phyloP scores from a whole-genome alignment of 2,329 filamentous ascomycete species.

The Verticillium nubilum region DNA sequence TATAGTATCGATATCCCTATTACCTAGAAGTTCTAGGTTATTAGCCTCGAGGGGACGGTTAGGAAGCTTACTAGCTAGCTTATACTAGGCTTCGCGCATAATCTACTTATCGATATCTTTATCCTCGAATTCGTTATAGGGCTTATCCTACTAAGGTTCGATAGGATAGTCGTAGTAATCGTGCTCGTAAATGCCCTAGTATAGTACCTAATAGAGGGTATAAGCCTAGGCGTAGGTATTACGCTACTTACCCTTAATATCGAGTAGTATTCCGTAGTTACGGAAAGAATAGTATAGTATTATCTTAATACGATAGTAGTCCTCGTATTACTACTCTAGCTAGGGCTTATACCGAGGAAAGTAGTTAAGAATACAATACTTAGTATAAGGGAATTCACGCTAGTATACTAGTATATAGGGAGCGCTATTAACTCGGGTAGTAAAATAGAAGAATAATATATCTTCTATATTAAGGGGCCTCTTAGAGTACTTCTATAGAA shows the following conservation, averaged over 20 bases:
- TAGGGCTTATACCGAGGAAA: neutral
- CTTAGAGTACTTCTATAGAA: neutral
- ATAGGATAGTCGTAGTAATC: neutral
- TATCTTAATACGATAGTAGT: neutral
- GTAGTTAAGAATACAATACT: neutral
- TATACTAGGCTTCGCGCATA: neutral
- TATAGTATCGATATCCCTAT: neutral
- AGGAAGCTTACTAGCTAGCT: neutral
- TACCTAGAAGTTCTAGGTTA: neutral
- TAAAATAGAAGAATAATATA: neutral
- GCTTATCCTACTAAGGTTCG: neutral
- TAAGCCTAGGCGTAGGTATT: neutral
- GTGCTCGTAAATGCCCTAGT: neutral
- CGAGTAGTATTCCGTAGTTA: neutral
- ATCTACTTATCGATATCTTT: neutral
- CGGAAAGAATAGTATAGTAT: neutral
- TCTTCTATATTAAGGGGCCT: neutral
- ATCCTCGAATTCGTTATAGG: neutral
- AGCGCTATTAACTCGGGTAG: neutral
- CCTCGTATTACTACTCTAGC: neutral
- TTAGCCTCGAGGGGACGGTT: neutral
- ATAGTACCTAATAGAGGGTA: neutral
- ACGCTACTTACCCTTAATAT: neutral
- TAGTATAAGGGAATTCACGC: neutral
- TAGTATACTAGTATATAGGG: neutral